Base-by-base conservation (phyloP, 371 early-diverging fungal species). In the Fennellomyces sp. region DNA sequence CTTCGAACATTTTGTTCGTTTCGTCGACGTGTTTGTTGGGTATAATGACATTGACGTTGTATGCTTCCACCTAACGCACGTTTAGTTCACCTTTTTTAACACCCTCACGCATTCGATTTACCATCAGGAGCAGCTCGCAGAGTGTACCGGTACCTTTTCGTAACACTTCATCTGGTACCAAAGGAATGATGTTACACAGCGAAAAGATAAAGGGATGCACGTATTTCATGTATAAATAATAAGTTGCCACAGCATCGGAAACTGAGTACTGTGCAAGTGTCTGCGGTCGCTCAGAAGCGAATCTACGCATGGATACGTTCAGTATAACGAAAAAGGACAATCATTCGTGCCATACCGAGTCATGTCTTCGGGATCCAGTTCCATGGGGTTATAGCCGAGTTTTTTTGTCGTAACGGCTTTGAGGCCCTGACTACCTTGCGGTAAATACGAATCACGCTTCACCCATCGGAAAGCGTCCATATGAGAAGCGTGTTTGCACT, bases 381-480 rank as follows among this genome's bases (percentile, higher is more conserved):
- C 99, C 81, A 95, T 91, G 0, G 99, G 99, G 68, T 97, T 94
- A 68, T 99, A 99, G 0, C 98, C 98, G 8, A 99, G 85, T 71
- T 99, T 99, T 23, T 91, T 91, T 8, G 91, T 95, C 0, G 99
- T 96, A 2, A 98, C 99, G 0, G 97, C 95, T 76, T 97, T 89
- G 25, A 99, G 77, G 65, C 99, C 99, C 56, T 99, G 99, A 80
- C 94, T 94, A 33, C 98, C 99, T 60, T 94, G 96, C 2, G 99
- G 99, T 48, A 99, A 71, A 70, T 99, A 99, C 17, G 94, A 94
- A 82, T 99, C 99, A 72, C 99, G 94, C 74, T 98, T 97, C 7
- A 99, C 99, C 99, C 99, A 99, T 48, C 92, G 89, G 61, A 97
- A 93, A 8, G 97, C 97, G 76, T 99, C 99, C 94, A 99, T 94